A percentile compares a stretch with the other conserved stretches of the same genome.
phyloP scores from a whole-genome alignment of 2,329 filamentous ascomycete genomes.

The Alternaria conjuncta region DNA sequence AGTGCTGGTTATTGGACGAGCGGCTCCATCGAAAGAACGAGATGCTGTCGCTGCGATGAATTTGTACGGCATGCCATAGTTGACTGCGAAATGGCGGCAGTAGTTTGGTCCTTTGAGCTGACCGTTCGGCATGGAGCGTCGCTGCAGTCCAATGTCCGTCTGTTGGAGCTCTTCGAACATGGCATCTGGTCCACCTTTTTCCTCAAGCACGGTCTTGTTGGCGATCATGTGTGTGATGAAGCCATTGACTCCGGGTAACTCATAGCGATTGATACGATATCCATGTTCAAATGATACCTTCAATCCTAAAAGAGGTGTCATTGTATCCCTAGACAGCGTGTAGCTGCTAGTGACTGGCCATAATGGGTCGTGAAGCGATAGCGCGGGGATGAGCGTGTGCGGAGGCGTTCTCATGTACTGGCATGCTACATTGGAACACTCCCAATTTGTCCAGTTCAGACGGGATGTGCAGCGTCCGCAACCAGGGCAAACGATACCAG shows the following conservation, averaged over 20 bases:
- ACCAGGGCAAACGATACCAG: constrained; percentile 69
- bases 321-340: constrained; percentile 38
- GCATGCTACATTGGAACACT: constrained; percentile 62
- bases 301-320: constrained; percentile 40
- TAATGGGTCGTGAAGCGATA: constrained; percentile 43
- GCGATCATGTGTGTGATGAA: constrained; percentile 64
- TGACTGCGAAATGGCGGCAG: constrained; percentile 61
- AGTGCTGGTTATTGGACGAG: constrained; percentile 56
- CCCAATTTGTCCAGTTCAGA: constrained; percentile 67
- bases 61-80: constrained; percentile 71
- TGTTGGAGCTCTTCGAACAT: constrained; percentile 61
- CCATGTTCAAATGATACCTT: constrained; percentile 45
- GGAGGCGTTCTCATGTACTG: constrained; percentile 52
- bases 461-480: constrained; percentile 69
- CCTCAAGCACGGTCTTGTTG: constrained; percentile 59
- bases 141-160: constrained; percentile 46
- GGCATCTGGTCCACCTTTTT: constrained; percentile 64
- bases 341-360: constrained; percentile 45
- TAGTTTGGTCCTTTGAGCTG: constrained; percentile 53
- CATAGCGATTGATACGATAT: constrained; percentile 55
- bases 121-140: constrained; percentile 18
- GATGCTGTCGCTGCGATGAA: constrained; percentile 62
- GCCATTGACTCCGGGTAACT: constrained; percentile 54
- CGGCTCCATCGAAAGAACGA: constrained; percentile 27
- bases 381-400: constrained; percentile 36